Evolutionary conservation across 2,329 filamentous ascomycete genomes (phyloP).

Genomic region (Aspergillus spinulosporus): DNA sequence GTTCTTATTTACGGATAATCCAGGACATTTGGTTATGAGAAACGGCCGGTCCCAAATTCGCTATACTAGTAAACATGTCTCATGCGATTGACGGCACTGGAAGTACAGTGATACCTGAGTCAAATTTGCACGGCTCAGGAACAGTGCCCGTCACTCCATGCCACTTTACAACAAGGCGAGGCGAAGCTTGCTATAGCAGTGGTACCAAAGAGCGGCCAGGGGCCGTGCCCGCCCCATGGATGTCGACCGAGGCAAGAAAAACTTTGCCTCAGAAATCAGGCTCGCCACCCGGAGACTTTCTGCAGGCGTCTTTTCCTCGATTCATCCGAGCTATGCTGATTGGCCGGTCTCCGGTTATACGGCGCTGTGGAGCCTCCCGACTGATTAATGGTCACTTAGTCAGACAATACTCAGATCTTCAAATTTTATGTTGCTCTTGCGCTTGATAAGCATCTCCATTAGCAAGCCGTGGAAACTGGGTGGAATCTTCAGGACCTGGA

Average conservation of each 20-base stretch:
- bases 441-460: not conserved
- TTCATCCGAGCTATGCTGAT: not conserved
- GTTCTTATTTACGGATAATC: not conserved
- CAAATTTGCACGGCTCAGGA: too few relatives aligned
- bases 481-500: not conserved
- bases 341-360: not conserved
- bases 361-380: not conserved
- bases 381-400: not conserved
- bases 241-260: too few relatives aligned
- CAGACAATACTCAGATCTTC: not conserved
- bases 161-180: too few relatives aligned
- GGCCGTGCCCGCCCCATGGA: too few relatives aligned
- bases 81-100: too few relatives aligned
- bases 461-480: not conserved
- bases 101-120: too few relatives aligned
- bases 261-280: not conserved
- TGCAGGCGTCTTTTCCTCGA: not conserved
- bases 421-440: not conserved
- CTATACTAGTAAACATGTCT: not conserved
- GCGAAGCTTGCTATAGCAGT: too few relatives aligned
- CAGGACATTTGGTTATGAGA: not conserved
- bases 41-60: not conserved
- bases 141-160: too few relatives aligned
- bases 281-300: constrained; percentile 4
- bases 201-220: too few relatives aligned